Evolutionary conservation across 768 basidiomycete species (phyloP).

Genomic region (Pleurotus tuoliensis): DNA sequence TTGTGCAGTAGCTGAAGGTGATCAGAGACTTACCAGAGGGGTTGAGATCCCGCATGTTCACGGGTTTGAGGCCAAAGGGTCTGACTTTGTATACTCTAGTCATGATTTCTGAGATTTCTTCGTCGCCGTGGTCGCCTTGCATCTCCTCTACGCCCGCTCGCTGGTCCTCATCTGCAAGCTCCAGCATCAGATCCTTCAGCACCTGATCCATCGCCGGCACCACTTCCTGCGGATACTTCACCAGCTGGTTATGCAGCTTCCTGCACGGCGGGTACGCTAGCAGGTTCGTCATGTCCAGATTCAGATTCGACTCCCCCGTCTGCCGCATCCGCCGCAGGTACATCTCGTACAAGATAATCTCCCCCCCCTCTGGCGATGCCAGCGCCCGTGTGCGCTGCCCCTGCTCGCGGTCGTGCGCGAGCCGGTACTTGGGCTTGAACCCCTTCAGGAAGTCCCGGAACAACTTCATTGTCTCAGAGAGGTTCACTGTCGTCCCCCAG

Average conservation of each 20-base stretch:
- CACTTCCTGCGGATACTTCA: constrained; percentile 96
- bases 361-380: constrained; percentile 60
- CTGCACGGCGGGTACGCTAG: constrained; percentile 80
- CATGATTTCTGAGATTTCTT: constrained; percentile 87
- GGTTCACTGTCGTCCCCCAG: constrained; percentile 96
- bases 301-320: constrained; percentile 91
- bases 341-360: constrained; percentile 68
- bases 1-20: not conserved
- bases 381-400: constrained; percentile 49
- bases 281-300: constrained; percentile 85
- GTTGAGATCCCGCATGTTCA: constrained; percentile 95
- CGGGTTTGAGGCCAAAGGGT: constrained; percentile 77
- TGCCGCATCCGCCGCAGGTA: constrained; percentile 85
- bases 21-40: constrained; percentile 63
- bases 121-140: constrained; percentile 71
- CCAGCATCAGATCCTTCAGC: constrained; percentile 89
- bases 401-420: constrained; percentile 62
- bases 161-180: constrained; percentile 79
- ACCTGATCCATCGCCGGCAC: constrained; percentile 97
- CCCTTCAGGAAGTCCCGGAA: constrained; percentile 88
- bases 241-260: constrained; percentile 79
- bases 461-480: constrained; percentile 85
- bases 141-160: constrained; percentile 69
- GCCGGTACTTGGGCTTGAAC: constrained; percentile 90
- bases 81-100: constrained; percentile 87